Evolutionary conservation across 345 rosid species (phyloP), one percentile per base, ranked within the genome.

Genomic region (Gossypium stocksii): DNA sequence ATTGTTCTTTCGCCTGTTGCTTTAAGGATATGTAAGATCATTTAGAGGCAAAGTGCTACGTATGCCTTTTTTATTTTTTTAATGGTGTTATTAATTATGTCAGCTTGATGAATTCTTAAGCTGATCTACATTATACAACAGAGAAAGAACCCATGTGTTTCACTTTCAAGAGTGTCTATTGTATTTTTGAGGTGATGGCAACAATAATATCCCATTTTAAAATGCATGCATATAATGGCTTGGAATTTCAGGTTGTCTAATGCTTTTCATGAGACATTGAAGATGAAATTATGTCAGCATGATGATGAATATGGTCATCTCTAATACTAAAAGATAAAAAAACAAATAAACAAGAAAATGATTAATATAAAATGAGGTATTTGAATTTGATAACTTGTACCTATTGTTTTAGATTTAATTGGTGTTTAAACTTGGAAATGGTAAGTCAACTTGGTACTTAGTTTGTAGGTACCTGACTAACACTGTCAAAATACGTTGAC

Each of bases 231-330:
- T 15, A 60, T 6, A 61, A 61, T 27, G 66, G 43, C 44, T 27
- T 61, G 44, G 20, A 27, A 14, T 61, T 34, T 34, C 7, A 34
- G 41, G 41, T 34, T 34, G 41, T 34, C 41, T 34, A 5, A 5
- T 34, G 41, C 41, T 34, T 34, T 34, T 34, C 41, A 34, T 34
- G 7, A 34, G 41, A 4, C 7, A 34, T 34, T 34, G 41, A 34
- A 34, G 7, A 34, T 34, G 41, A 34, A 23, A 43, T 59, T 72
- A 23, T 59, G 75, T 72, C 44, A 72, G 54, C 66, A 41, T 59
- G 75, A 72, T 72, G 66, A 72, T 43, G 75, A 4, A 41, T 72
- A 44, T 44, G 75, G 23, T n/a, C 11, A 59, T 22, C 72, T 25
- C 43, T 48, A n/a, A 6, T 10, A 19, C 3, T 65, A 4, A 20